Evolutionary conservation across 768 basidiomycete genomes (phyloP), one percentile per base, ranked within the genome.

Genomic region (Jaapia argillacea): DNA sequence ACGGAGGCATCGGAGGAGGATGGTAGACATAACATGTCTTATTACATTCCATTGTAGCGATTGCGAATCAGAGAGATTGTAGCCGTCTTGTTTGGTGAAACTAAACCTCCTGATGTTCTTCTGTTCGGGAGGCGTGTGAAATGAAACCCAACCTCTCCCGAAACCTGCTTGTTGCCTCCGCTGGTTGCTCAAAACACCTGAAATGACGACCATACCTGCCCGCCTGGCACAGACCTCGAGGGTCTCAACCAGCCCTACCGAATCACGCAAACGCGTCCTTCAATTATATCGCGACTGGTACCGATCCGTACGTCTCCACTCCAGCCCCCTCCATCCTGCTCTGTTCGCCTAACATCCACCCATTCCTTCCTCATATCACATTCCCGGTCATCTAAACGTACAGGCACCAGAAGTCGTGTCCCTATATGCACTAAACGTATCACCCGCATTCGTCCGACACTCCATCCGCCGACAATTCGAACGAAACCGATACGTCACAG

Each of bases 221-320:
- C 81, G 94, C 28, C 76, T 99, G 6, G 87, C 94, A 14, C 79
- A 76, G 49, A 57, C 77, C 4, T 74, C 85, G 3, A 68, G 71
- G 27, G 62, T 72, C n/a, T 88, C 87, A 0, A 56, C 65, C 18
- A 69, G 54, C 46, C 56, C 69, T 4, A 62, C 66, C n/a, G 78
- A 85, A 39, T 80, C 87, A 4, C 77, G 83, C 24, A 64, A 64
- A 18, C 74, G 87, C 25, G 79, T 77, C 6, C 64, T 91, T 16
- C 70, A 82, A 37, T 73, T 96, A 10, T 99, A 98, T 69, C 72
- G 93, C 46, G 82, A 80, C 59, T 99, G 94, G 94, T 85, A 92
- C 58, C 83, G 96, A 48, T 74, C 81, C 37, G 94, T 96, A 56
- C 53, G 88, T 76, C 33, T 41, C 13, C 41, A 24, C n/a, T n/a